Evolutionary conservation across 768 basidiomycete species (phyloP), one percentile per base, ranked within the genome.

Genomic region (Termitomyces heimii): DNA sequence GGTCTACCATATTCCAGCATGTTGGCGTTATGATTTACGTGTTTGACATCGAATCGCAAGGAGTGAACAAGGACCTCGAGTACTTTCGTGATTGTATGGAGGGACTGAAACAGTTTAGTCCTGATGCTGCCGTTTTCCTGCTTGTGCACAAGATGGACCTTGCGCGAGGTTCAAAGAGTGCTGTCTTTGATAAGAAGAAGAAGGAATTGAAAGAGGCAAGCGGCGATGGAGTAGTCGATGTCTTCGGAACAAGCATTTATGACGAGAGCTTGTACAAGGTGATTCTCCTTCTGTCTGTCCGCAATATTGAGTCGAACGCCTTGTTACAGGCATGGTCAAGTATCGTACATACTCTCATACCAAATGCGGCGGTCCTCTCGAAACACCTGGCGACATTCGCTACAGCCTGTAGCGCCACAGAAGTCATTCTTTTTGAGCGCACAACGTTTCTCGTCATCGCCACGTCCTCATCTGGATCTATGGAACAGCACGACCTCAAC

Each of bases 141-240:
- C 79, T 98, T 3, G 82, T 98, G 44, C 96, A 99, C 74, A 99
- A 99, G 80, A 98, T 98, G 94, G 97, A 99, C 71, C 78, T 99
- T 28, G 89, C 91, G 52, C 75, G 85, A 59, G 82, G 83, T 55
- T 82, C 85, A 47, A 82, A 78, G 59, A 70, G 73, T 29, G 74
- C 71, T 42, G 75, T 82, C 10, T 88, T 94, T 60, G 82, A 84
- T 50, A 83, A 83, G 73, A 90, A 89, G 75, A 81, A 77, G 59
- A 78, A 77, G 59, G 94, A 95, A 63, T 71, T 95, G 56, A 75
- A 84, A 70, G 79, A 84, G 64, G 83, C 82, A 29, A 89, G 86
- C 60, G 83, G 79, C 16, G 83, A 81, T 60, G 75, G 75, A 2
- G 56, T 69, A 14, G 76, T 92, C 57, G 85, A 83, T 29, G 88